These are phyloP conservation scores for Sporobolomyces phaffii DNA, from an alignment of 768 basidiomycete genomes.

Conservation along the genomic window DNA sequence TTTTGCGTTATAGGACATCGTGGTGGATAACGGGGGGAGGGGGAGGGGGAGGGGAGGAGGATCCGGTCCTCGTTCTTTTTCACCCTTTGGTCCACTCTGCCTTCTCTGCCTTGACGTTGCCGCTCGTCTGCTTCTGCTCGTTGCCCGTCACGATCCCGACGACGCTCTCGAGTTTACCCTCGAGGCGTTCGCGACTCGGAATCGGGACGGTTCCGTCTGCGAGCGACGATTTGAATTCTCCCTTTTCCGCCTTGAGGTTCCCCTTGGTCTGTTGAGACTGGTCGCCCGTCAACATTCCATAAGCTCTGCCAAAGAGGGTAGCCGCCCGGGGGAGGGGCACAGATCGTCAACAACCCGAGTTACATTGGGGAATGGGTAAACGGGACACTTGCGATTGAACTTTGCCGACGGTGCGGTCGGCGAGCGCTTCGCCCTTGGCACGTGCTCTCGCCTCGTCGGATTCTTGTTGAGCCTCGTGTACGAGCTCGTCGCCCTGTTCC, in stretches of 20 bases:
- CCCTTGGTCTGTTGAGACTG: conserved; percentile 9
- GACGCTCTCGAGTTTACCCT: conserved; percentile 37
- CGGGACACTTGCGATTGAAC: conserved; percentile 13
- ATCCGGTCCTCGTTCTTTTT: background rate
- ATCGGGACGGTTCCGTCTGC: conserved; percentile 2
- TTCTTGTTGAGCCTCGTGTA: background rate
- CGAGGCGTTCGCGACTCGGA: conserved; percentile 2
- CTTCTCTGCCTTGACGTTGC: conserved; percentile 45
- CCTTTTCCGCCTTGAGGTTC: conserved; percentile 24
- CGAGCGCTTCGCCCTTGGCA: background rate
- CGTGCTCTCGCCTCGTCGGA: conserved; percentile 1
- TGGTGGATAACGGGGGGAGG: background rate
- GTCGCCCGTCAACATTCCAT: conserved; percentile 20
- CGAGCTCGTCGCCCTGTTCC: conserved; percentile 1
- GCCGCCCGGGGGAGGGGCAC: background rate
- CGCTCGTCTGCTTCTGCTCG: conserved; percentile 43
- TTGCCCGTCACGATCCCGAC: conserved; percentile 45
- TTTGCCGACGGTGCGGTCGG: conserved; percentile 4
- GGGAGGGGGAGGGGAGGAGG: background rate
- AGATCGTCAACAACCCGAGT: no score
- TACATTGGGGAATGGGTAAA: background rate
- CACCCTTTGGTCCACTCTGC: conserved; percentile 46
- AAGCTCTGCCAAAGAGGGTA: conserved; percentile 5
- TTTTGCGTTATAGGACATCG: no score
- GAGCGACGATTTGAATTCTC: conserved; percentile 6